phyloP scores from a whole-genome alignment of 805 yeast species.

The Wickerhamiella nectarea region DNA sequence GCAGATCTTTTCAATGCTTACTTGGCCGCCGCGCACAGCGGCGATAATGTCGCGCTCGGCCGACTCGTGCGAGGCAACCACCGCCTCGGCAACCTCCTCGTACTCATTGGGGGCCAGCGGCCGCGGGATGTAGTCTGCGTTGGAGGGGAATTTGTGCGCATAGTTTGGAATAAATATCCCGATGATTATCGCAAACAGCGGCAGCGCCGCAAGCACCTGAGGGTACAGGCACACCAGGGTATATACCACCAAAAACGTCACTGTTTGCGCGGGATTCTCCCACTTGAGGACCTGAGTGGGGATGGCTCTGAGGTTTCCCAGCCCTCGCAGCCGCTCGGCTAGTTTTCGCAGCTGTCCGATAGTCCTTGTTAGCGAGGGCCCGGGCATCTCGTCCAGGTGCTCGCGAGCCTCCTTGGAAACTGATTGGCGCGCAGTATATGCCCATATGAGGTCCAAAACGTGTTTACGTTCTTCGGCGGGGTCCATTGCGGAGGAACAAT shows the following conservation, averaged over 20 bases:
- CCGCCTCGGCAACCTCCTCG: constrained; percentile 18
- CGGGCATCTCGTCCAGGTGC: constrained; percentile 37
- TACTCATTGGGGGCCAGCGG: constrained; percentile 15
- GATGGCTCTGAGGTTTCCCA: constrained; percentile 51
- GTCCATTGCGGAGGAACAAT: too few species aligned
- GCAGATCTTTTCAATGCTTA: constrained; percentile 42
- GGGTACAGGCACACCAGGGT: constrained; percentile 64
- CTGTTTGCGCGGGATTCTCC: constrained; percentile 60
- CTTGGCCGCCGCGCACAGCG: constrained; percentile 35
- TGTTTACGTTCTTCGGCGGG: constrained; percentile 3
- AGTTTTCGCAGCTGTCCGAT: constrained; percentile 44
- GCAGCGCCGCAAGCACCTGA: constrained; percentile 48
- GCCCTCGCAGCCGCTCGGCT: constrained; percentile 39
- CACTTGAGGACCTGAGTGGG: constrained; percentile 51
- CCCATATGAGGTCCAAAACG: constrained; percentile 6
- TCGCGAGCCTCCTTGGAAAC: constrained; percentile 5
- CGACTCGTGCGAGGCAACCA: constrained; percentile 12
- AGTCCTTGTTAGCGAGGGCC: constrained; percentile 43
- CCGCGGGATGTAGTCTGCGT: constrained; percentile 14
- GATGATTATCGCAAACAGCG: constrained; percentile 40
- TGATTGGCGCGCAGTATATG: constrained; percentile 4
- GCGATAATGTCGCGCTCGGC: constrained; percentile 15
- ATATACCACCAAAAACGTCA: constrained; percentile 43
- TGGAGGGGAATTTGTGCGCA: constrained; percentile 21
- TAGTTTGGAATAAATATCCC: constrained; percentile 61